Percentiles rank a stretch among this genome's conserved stretches.
These are phyloP conservation scores for Asterella californica DNA, from an alignment of 225 moss, liverwort and hornwort genomes.

Conservation along the genomic window DNA sequence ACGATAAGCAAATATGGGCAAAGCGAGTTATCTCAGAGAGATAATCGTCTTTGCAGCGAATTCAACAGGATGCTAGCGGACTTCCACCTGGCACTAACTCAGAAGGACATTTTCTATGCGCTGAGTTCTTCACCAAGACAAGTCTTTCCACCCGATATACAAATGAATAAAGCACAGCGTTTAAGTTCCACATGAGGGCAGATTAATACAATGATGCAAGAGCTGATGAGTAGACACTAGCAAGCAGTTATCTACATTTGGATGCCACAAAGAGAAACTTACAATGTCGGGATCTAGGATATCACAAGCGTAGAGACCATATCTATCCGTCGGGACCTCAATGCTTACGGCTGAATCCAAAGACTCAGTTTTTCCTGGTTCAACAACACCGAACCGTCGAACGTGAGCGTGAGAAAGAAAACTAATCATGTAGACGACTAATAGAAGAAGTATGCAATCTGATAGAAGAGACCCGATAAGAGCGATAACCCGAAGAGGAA, in stretches of 20 bases:
- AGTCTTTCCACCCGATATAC: neutral
- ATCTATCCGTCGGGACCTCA: constrained; percentile 84
- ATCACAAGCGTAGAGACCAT: constrained; percentile 88
- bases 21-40: neutral
- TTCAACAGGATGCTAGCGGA: neutral
- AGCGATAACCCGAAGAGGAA: neutral
- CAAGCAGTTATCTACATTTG: no score
- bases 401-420: neutral
- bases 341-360: constrained; percentile 57
- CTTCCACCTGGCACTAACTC: neutral
- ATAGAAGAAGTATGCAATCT: neutral
- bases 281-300: constrained; percentile 91
- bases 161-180: neutral
- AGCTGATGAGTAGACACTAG: no score
- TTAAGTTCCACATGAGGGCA: neutral
- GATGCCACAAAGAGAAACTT: constrained; percentile 11
- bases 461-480: neutral
- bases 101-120: neutral
- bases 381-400: neutral
- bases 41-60: neutral
- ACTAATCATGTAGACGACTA: neutral
- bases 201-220: neutral
- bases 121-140: neutral
- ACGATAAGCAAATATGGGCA: neutral
- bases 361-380: constrained; percentile 77